Base-by-base conservation (phyloP, 208 protist genomes). In the Crithidia fasciculata region DNA sequence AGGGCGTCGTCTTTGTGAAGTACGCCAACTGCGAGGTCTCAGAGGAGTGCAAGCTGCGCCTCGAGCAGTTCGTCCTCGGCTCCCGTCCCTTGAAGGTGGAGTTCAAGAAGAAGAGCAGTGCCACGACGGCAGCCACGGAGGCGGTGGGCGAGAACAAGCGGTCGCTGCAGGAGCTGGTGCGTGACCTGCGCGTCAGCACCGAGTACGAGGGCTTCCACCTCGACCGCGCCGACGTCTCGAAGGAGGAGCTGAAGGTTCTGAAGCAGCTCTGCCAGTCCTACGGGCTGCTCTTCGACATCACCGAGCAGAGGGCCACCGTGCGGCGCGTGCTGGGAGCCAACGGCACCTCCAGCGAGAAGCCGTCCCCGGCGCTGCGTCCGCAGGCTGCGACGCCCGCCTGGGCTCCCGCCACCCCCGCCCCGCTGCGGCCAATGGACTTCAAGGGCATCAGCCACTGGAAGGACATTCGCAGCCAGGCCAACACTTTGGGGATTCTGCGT, bases 11-110 rank as follows among this genome's bases (percentile, higher is more conserved):
- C 45, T 95, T 93, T 74, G 74, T 90, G 44, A 95, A 94, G 78
- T 95, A 94, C 80, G 88, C 96, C 19, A 88, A 84, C 62, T 98
- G 98, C 76, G 96, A 98, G 50, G 88, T 94, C 53, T 90, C 86
- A 10, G 82, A 95, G 74, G 95, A 99, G 47, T 89, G 87, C 54
- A 99, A 98, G 74, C 65, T 96, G 13, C 78, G 81, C 5, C 82
- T 94, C 45, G 90, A 96, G 78, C 80, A 88, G 43, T 72, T 93
- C 50, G 65, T 78, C 55, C 61, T 95, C 63, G 87, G 85, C 15
- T 47, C 72, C 15, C 84, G 89, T 12, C 84, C 81, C 28, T 62
- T 95, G 15, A 87, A 87, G 64, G 91, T 95, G 28, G 88, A 95
- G 80, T 94, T 94, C 76, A 95, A 95, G 80, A 93, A 94, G 76